These are phyloP conservation scores for Penicillium odoratum DNA, from an alignment of 495 filamentous ascomycete genomes.

Conservation along the genomic window DNA sequence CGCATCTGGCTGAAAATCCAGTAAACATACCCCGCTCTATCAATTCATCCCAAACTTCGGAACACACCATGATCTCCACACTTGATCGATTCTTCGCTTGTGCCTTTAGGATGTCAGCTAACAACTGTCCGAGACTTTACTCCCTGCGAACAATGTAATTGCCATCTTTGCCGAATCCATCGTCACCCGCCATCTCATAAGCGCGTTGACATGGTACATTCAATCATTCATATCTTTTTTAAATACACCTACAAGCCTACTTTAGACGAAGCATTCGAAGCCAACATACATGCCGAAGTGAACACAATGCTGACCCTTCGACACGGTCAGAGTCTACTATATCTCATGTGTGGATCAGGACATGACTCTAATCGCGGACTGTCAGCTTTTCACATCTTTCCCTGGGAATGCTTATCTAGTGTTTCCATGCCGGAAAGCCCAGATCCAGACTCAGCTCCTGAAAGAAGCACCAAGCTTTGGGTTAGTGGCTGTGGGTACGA, in stretches of 20 bases:
- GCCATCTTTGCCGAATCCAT: constrained; percentile 5
- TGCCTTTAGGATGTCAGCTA: not conserved
- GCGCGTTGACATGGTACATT: constrained; percentile 10
- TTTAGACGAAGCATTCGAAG: constrained; percentile 12
- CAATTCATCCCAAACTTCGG: not conserved
- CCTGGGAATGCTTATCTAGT: constrained; percentile 31
- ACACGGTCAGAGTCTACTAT: constrained; percentile 22
- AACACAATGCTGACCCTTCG: constrained; percentile 30
- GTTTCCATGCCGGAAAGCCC: constrained; percentile 23
- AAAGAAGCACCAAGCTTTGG: not conserved
- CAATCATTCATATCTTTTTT: not conserved
- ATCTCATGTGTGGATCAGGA: constrained; percentile 21
- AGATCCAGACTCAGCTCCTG: not conserved
- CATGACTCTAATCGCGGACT: constrained; percentile 25
- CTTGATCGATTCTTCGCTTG: constrained; percentile 12
- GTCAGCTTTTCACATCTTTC: constrained; percentile 19
- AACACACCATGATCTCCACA: not conserved
- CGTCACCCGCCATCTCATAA: constrained; percentile 13
- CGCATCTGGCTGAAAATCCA: not conserved
- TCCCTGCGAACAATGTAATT: constrained; percentile 12
- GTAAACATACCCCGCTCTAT: too few relatives aligned
- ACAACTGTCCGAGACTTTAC: constrained; percentile 5
- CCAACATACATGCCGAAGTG: constrained; percentile 13
- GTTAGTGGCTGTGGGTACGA: constrained; percentile 4
- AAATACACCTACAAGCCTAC: not conserved